Evolutionary conservation across 345 rosid genomes (phyloP).

Genomic region (Arabis hirsuta): DNA sequence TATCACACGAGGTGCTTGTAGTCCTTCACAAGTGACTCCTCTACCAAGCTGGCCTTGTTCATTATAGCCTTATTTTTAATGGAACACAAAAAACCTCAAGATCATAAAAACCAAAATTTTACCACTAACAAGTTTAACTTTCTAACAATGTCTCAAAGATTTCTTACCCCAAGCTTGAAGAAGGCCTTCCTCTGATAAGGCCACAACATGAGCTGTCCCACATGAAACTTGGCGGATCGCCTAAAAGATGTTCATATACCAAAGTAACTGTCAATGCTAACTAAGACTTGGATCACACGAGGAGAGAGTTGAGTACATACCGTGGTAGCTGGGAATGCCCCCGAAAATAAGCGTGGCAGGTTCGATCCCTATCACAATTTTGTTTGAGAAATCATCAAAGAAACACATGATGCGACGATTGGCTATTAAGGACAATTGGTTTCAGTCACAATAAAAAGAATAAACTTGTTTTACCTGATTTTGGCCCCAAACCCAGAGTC

Average conservation of each 20-base stretch:
- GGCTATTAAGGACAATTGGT: not conserved
- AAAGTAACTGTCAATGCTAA: slow-evolving; percentile 1
- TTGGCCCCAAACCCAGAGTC: slow-evolving; percentile 99
- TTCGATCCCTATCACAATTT: slow-evolving; percentile 72
- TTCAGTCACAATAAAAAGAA: not conserved
- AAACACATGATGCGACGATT: slow-evolving; percentile 8
- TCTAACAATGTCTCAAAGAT: slow-evolving; percentile 10
- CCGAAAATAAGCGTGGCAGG: slow-evolving; percentile 82
- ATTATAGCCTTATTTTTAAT: slow-evolving; percentile 67
- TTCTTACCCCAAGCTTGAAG: slow-evolving; percentile 95
- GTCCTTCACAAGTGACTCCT: slow-evolving; percentile 94
- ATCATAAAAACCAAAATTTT: slow-evolving; percentile 10
- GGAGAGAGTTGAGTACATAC: slow-evolving; percentile 45
- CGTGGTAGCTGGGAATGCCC: slow-evolving; percentile 73
- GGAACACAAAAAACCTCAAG: slow-evolving; percentile 19
- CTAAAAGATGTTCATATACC: slow-evolving; percentile 44
- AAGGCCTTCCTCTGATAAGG: slow-evolving; percentile 84
- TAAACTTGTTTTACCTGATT: slow-evolving; percentile 64
- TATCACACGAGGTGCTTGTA: slow-evolving; percentile 79
- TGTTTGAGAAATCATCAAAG: slow-evolving; percentile 1
- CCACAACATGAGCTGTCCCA: slow-evolving; percentile 93
- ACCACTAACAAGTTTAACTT: slow-evolving; percentile 10
- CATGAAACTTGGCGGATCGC: slow-evolving; percentile 79
- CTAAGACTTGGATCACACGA: not conserved
- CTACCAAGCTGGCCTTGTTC: slow-evolving; percentile 98